Conservation (phyloP, 2,329 filamentous ascomycete species). For the Cladobotryum protrusum region DNA sequence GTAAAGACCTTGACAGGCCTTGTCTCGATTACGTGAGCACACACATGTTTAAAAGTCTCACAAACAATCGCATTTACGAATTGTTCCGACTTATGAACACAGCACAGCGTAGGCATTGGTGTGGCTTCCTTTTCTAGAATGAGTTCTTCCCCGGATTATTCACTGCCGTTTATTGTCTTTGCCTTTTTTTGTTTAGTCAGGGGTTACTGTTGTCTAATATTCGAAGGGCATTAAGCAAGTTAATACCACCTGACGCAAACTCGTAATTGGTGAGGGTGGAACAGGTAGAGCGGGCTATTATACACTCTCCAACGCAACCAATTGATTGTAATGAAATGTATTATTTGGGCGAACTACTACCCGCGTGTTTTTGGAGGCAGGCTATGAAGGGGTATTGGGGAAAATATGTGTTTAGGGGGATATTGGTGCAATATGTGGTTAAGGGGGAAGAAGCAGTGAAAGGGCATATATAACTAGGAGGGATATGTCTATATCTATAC, state of each 20-base stretch:
- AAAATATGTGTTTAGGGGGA: not conserved
- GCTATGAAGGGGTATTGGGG: not conserved
- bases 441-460: not conserved
- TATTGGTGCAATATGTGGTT: not conserved
- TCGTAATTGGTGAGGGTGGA: not conserved
- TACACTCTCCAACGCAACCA: not conserved
- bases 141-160: not conserved
- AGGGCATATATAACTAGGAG: not conserved
- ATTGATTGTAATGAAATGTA: not conserved
- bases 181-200: not conserved
- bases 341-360: no score
- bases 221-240: slow-evolving; percentile 5
- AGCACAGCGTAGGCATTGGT: slow-evolving; percentile 7
- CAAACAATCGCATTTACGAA: not conserved
- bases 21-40: not conserved
- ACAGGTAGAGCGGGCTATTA: not conserved
- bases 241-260: slow-evolving; percentile 3
- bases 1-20: not conserved
- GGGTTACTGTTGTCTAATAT: no score
- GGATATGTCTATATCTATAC: not conserved
- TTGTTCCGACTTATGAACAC: slow-evolving; percentile 8
- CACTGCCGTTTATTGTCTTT: not conserved
- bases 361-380: not conserved
- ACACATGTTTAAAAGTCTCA: no score
- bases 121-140: not conserved